Percentiles rank a stretch among this genome's conserved stretches.
Conservation (phyloP, 345 rosid species). For the Sisymbrium irio region DNA sequence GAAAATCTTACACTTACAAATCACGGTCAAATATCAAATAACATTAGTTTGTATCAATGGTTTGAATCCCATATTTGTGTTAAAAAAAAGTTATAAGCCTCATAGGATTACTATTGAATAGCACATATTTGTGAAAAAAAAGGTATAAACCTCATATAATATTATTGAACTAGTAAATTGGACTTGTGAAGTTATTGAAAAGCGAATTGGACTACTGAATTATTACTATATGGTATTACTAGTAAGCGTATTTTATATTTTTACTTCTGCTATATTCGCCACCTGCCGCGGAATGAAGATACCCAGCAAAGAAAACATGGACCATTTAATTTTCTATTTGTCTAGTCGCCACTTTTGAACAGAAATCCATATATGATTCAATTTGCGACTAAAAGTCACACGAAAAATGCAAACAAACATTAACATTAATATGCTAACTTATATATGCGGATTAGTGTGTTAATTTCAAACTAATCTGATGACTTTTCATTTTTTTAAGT, state of each 20-base stretch:
- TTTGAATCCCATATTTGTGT: neutral
- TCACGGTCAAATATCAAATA: neutral
- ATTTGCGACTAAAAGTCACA: neutral
- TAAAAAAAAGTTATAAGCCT: neutral
- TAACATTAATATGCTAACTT: neutral
- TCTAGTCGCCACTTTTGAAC: constrained; percentile 19
- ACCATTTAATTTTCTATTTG: neutral
- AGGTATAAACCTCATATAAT: no score
- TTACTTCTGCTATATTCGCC: neutral
- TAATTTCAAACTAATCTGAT: neutral
- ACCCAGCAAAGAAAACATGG: neutral
- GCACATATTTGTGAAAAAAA: no score
- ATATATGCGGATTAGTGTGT: neutral
- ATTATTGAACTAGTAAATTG: no score
- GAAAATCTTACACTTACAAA: neutral
- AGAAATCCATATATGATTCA: neutral
- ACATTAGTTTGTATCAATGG: neutral
- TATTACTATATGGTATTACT: no score
- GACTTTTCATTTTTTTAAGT: neutral
- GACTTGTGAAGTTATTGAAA: neutral
- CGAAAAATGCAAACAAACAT: neutral
- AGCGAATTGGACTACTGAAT: neutral
- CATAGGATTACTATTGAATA: no score
- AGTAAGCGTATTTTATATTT: neutral
- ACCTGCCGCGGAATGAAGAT: neutral